Evolutionary conservation across 202 grass and related monocot species (phyloP).

Genomic region (Sporobolus alterniflorus): DNA sequence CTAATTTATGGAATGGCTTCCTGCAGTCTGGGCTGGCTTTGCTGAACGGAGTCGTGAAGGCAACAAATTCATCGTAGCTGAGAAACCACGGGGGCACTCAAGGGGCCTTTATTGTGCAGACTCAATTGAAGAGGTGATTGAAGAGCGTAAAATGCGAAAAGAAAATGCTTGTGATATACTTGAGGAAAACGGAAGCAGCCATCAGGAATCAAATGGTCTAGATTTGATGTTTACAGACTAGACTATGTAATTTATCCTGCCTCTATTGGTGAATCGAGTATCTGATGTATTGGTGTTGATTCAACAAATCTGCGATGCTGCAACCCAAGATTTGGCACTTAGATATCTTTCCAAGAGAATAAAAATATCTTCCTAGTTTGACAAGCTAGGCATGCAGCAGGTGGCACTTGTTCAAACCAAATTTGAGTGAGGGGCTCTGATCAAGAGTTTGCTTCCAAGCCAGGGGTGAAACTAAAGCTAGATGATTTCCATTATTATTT

Average conservation of each 20-base stretch:
- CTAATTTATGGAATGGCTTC: conserved; percentile 16
- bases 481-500: background rate
- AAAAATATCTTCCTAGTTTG: background rate
- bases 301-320: background rate
- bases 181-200: conserved; percentile 47
- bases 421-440: background rate
- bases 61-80: conserved; percentile 44
- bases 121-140: conserved; percentile 64
- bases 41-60: background rate
- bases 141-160: conserved; percentile 72
- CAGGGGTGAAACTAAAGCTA: background rate
- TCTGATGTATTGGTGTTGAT: background rate
- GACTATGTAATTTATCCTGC: background rate
- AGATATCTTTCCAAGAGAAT: background rate
- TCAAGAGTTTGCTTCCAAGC: background rate
- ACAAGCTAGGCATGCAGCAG: background rate
- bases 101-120: conserved; percentile 72
- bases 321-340: background rate
- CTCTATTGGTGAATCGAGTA: background rate
- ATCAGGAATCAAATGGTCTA: conserved; percentile 57
- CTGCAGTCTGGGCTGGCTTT: conserved; percentile 81
- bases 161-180: conserved; percentile 64
- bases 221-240: conserved; percentile 55
- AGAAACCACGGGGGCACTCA: conserved; percentile 52
- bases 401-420: background rate